Percentiles rank a stretch among this genome's conserved stretches.
These are phyloP conservation scores for Colletotrichum karsti DNA, from an alignment of 2,329 filamentous ascomycete genomes.

Conservation along the genomic window DNA sequence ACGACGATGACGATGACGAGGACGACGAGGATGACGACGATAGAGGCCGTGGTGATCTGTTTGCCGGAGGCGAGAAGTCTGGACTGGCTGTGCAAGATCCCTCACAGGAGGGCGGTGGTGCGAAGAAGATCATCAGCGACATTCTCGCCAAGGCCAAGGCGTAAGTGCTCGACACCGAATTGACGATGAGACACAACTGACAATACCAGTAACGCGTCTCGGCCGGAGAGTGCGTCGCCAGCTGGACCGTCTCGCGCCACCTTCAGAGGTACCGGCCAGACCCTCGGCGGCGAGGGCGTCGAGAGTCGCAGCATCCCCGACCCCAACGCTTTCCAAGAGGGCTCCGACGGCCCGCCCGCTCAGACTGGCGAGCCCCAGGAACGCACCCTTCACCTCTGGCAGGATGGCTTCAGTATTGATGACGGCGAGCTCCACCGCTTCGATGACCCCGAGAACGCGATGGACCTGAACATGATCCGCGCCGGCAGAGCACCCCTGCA, in stretches of 20 bases:
- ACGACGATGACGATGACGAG: conserved; percentile 68
- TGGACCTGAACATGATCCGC: conserved; percentile 79
- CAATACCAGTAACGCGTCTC: conserved; percentile 64
- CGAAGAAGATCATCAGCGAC: conserved; percentile 67
- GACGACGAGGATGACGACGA: conserved; percentile 64
- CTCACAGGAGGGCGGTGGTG: conserved; percentile 49
- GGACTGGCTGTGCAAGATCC: conserved; percentile 75
- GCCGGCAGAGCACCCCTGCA: conserved; percentile 79
- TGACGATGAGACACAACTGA: not conserved
- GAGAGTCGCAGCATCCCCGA: conserved; percentile 76
- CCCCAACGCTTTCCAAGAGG: conserved; percentile 49
- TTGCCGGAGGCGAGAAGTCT: conserved; percentile 88
- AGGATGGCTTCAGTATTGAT: conserved; percentile 85
- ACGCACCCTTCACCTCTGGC: conserved; percentile 81
- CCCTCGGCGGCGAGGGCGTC: conserved; percentile 79
- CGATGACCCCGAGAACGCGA: conserved; percentile 79
- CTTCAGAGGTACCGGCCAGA: conserved; percentile 78
- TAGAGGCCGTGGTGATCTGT: conserved; percentile 72
- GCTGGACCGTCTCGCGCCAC: conserved; percentile 59
- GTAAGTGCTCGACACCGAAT: conserved; percentile 47
- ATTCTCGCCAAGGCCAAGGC: conserved; percentile 71
- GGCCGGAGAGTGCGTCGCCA: conserved; percentile 59
- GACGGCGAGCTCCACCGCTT: conserved; percentile 82
- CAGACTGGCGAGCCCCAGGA: conserved; percentile 61
- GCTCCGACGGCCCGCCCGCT: conserved; percentile 38